Evolutionary conservation across 192 early-diverging fungal genomes (phyloP), one percentile per base, ranked within the genome.

Genomic region (Coemansia sp.): DNA sequence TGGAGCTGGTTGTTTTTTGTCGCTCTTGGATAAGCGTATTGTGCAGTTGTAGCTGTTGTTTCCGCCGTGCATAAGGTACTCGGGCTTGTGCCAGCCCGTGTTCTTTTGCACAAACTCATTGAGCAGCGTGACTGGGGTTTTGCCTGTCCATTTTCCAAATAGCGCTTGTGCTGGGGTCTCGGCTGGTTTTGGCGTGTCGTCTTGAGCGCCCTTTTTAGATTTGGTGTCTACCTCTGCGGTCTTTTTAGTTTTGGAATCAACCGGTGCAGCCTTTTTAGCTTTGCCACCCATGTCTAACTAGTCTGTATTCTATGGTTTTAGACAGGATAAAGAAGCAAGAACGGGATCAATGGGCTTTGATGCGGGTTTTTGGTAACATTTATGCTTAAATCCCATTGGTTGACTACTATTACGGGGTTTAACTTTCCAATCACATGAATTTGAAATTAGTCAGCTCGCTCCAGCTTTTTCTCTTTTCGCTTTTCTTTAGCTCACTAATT

Each of bases 71-170:
- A 86, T 82, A 46, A 88, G 87, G 68, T 86, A 90, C 3, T 78
- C 61, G 0, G 90, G 86, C 38, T 91, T 88, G 48, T 87, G 81
- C 93, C 91, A 93, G 19, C 74, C 85, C 15, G 76, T 22, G 14
- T 54, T 68, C 56, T 64, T 58, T 38, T 75, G 75, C 69, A 88
- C 88, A 53, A 88, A 87, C 62, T 94, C 94, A 69, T 92, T 83
- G 2, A 96, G 78, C 3, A 93, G 70, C 3, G 85, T 84, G 3
- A 87, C 82, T 0, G 94, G 93, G 0, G 90, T 91, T 60, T 96
- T 96, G 42, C 94, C 94, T 0, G 91, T 95, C 93, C 91, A 93
- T 23, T 84, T 85, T 22, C 85, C 87, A 71, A 94, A 94, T 21
- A 81, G 65, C 38, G 15, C 47, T 17, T 60, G 57, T n/a, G 53